Percentiles rank a stretch among this genome's conserved stretches.
phyloP scores from a whole-genome alignment of 2,329 filamentous ascomycete genomes.

The Pseudocercospora crystallina region DNA sequence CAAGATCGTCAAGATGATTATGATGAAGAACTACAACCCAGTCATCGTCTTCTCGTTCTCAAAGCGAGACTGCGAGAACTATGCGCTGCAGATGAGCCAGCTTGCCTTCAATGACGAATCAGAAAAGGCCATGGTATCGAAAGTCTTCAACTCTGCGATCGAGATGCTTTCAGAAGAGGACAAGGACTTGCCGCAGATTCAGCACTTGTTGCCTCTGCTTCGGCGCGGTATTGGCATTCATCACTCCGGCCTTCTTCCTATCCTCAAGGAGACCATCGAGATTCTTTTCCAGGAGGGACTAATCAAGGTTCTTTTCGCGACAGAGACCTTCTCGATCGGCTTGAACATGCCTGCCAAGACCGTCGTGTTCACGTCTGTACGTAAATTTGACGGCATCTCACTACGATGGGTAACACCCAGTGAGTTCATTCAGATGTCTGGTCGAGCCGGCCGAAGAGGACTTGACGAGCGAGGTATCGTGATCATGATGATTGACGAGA shows the following conservation, averaged over 20 bases:
- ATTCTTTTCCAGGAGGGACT: constrained; percentile 97
- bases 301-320: constrained; percentile 97
- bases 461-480: constrained; percentile 97
- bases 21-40: constrained; percentile 94
- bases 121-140: constrained; percentile 89
- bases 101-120: constrained; percentile 95
- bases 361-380: constrained; percentile 95
- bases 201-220: constrained; percentile 83
- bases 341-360: constrained; percentile 99
- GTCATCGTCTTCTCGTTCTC: constrained; percentile 99
- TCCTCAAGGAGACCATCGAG: constrained; percentile 97
- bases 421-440: constrained; percentile 99
- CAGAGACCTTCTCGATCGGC: constrained; percentile 97
- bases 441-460: constrained; percentile 91
- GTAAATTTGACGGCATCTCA: constrained; percentile 85
- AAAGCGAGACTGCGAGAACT: constrained; percentile 91
- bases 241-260: constrained; percentile 91
- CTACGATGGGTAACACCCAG: constrained; percentile 85
- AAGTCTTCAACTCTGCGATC: constrained; percentile 91
- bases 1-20: constrained; percentile 98
- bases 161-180: constrained; percentile 91
- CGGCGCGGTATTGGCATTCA: constrained; percentile 94
- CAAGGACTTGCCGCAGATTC: constrained; percentile 82
- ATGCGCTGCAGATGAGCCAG: constrained; percentile 81
- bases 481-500: constrained; percentile 98